Conservation (phyloP, 2,329 filamentous ascomycete species). For the Aureobasidium sp. region DNA sequence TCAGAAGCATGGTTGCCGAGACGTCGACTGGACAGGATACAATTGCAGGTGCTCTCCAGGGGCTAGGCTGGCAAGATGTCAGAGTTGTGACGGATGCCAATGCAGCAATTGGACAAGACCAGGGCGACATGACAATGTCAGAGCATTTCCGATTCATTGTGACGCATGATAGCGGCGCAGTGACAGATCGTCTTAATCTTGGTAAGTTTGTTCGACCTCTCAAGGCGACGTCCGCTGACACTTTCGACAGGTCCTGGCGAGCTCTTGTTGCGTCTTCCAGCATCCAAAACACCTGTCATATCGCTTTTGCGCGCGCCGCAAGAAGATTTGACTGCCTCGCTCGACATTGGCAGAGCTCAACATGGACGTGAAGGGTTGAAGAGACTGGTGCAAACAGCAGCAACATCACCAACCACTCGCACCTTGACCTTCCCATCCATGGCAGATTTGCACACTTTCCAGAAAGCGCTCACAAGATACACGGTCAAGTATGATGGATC, state of each 20-base stretch:
- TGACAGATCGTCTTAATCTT: slow-evolving; percentile 79
- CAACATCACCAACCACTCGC: slow-evolving; percentile 57
- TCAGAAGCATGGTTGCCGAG: neutral
- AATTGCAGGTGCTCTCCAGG: slow-evolving; percentile 28
- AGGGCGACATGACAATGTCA: slow-evolving; percentile 63
- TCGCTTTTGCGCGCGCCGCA: slow-evolving; percentile 67
- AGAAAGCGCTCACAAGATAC: slow-evolving; percentile 73
- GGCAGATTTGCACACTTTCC: slow-evolving; percentile 65
- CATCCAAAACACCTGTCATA: slow-evolving; percentile 46
- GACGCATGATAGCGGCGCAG: slow-evolving; percentile 66
- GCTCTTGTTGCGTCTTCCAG: slow-evolving; percentile 40
- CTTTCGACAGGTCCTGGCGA: slow-evolving; percentile 34
- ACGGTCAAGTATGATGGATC: slow-evolving; percentile 50
- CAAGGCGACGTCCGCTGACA: neutral
- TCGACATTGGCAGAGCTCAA: slow-evolving; percentile 42
- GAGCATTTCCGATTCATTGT: slow-evolving; percentile 69
- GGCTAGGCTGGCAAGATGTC: slow-evolving; percentile 57
- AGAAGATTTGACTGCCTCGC: slow-evolving; percentile 66
- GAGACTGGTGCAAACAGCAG: slow-evolving; percentile 55
- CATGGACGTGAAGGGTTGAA: slow-evolving; percentile 53
- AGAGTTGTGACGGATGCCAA: slow-evolving; percentile 67
- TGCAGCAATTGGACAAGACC: slow-evolving; percentile 46
- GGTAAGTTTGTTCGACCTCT: slow-evolving; percentile 32
- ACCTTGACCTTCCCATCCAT: slow-evolving; percentile 48
- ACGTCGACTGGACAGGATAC: neutral